Evolutionary conservation across 1,139 yeast species (phyloP).

Genomic region (Yamadazyma kanchanaburiensis): DNA sequence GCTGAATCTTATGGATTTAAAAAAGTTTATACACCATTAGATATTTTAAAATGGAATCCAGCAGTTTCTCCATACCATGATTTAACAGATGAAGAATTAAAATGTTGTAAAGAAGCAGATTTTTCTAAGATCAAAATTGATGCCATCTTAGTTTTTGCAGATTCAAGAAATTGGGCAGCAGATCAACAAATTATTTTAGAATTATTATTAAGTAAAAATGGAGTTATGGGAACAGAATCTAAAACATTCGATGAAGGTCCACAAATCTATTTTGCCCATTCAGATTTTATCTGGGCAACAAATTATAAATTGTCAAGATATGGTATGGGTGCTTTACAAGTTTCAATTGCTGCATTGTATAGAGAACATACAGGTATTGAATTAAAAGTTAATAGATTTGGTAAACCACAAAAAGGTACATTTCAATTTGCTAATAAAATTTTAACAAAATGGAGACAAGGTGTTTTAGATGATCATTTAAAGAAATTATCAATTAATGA

Average conservation of each 20-base stretch:
- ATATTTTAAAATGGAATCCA: constrained; percentile 81
- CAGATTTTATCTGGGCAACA: constrained; percentile 88
- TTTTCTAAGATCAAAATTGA: constrained; percentile 62
- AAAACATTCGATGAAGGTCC: constrained; percentile 75
- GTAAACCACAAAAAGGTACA: constrained; percentile 84
- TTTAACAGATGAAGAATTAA: constrained; percentile 65
- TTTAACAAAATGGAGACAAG: constrained; percentile 71
- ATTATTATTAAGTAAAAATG: constrained; percentile 66
- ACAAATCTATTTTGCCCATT: constrained; percentile 78
- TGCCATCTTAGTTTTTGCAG: constrained; percentile 77
- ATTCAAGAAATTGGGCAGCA: constrained; percentile 85
- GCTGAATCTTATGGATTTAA: constrained; percentile 77
- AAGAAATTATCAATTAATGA: constrained; percentile 49
- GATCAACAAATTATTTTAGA: constrained; percentile 86
- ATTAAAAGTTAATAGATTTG: constrained; percentile 72
- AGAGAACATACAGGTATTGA: constrained; percentile 80
- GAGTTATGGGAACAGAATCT: constrained; percentile 78
- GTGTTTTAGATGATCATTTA: constrained; percentile 69
- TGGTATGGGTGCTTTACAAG: constrained; percentile 90
- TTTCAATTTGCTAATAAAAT: constrained; percentile 78
- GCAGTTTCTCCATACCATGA: constrained; percentile 79
- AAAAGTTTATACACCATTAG: constrained; percentile 75
- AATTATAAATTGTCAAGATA: constrained; percentile 75
- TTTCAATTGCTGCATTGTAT: constrained; percentile 76
- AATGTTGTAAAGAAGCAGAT: constrained; percentile 56